Evolutionary conservation across 75 land plant genomes (phyloP).

Genomic region (Pinus albicaulis): DNA sequence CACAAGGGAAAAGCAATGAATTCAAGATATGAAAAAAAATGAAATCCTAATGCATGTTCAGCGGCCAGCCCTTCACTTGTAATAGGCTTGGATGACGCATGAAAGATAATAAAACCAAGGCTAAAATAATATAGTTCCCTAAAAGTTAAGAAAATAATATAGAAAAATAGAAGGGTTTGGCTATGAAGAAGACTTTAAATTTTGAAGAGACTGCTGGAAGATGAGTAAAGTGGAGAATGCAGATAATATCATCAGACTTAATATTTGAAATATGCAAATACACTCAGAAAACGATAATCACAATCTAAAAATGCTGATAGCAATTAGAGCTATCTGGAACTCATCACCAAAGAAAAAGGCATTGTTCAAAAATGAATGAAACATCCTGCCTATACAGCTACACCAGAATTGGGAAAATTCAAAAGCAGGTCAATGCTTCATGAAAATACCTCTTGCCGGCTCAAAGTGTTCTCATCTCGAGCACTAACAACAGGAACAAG

Average conservation of each 20-base stretch:
- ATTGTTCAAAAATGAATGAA: background rate
- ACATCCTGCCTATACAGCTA: background rate
- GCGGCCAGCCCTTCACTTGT: background rate
- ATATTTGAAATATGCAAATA: background rate
- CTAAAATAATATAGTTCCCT: background rate
- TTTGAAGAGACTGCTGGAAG: background rate
- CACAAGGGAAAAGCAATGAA: background rate
- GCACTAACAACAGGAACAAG: slow-evolving; percentile 69
- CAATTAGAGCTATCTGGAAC: background rate
- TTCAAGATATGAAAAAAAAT: background rate
- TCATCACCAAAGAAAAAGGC: background rate
- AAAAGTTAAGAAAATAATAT: too few species aligned
- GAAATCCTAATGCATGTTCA: background rate
- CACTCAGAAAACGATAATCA: background rate
- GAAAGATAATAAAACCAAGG: background rate
- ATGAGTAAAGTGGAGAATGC: background rate
- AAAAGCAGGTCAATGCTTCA: background rate
- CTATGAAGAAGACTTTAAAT: background rate
- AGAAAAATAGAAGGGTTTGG: background rate
- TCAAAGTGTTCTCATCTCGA: slow-evolving; percentile 46
- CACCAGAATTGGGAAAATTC: background rate
- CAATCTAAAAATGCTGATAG: background rate
- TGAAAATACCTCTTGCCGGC: slow-evolving; percentile 86
- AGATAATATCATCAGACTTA: background rate
- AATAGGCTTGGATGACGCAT: background rate